Percentiles rank a stretch among this genome's conserved stretches.
Evolutionary conservation across 352 stramenopile genomes (phyloP).

Genomic region (Phytophthora pluvialis): DNA sequence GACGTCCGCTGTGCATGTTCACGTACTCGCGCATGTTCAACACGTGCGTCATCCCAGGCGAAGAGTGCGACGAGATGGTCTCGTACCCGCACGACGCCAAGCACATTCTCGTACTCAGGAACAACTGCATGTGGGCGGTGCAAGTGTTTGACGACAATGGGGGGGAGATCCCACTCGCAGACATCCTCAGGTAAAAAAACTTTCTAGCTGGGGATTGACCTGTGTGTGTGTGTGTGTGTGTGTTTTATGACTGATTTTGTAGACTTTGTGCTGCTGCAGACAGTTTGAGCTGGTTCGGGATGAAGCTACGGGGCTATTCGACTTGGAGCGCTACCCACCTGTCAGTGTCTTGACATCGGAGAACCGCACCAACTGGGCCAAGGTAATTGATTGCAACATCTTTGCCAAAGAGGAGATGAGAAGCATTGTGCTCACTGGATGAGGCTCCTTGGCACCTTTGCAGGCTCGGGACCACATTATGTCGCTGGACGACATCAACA

Average conservation of each 20-base stretch:
- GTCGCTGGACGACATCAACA: conserved; percentile 87
- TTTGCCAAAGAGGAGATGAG: neutral
- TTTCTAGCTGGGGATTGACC: neutral
- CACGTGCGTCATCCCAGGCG: conserved; percentile 94
- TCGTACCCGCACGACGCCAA: conserved; percentile 91
- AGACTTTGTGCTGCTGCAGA: conserved; percentile 28
- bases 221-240: too few species aligned
- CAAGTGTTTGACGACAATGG: conserved; percentile 82
- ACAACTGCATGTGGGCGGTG: conserved; percentile 91
- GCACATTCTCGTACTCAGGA: conserved; percentile 94
- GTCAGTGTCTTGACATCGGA: conserved; percentile 95
- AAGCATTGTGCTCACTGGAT: neutral
- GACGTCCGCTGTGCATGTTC: conserved; percentile 93
- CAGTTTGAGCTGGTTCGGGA: conserved; percentile 88
- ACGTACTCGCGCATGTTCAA: conserved; percentile 97
- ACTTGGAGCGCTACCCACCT: conserved; percentile 85
- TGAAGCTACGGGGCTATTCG: conserved; percentile 86
- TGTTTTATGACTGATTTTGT: neutral
- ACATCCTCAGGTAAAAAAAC: conserved; percentile 65
- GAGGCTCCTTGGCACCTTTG: neutral
- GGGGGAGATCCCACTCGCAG: conserved; percentile 71
- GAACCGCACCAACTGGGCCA: conserved; percentile 95
- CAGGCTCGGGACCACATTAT: conserved; percentile 84
- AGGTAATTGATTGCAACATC: conserved; percentile 53
- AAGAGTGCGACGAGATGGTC: conserved; percentile 87